Evolutionary conservation across 805 yeast species (phyloP), one percentile per base, ranked within the genome.

Genomic region (Ogataea trehaloabstinens): DNA sequence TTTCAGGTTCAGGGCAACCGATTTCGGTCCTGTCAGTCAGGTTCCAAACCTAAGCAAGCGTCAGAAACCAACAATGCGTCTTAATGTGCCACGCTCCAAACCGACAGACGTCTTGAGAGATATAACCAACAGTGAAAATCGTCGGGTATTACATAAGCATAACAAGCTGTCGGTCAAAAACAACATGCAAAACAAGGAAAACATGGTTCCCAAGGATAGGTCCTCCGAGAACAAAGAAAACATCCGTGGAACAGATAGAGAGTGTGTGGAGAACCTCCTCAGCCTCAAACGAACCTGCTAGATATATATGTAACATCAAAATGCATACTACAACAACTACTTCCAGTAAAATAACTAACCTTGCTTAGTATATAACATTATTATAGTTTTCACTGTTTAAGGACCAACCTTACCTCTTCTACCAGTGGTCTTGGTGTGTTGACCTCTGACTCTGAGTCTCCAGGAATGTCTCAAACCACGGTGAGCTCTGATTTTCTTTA

Each of bases 401-500:
- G 63, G 59, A 44, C 55, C 52, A 60, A 70, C 70, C 76, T 72
- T 75, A 64, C 82, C 82, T 67, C 95, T 90, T 81, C 99, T 89
- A 74, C 97, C 95, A 66, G 99, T 93, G 73, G 99, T 91, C 86
- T 93, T 93, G 84, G 99, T 93, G 82, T 93, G 99, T 82, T 93
- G 99, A 80, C 99, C 99, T 84, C 99, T 89, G 75, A 95, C 99
- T 82, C 93, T 93, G 73, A 93, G 80, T 73, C 97, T 97, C 98
- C 97, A 93, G 91, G 83, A 90, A 82, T 93, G 99, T 85, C 99
- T 89, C 76, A 93, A 85, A 91, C 99, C 99, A 78, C 98, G 83
- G 93, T 93, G 99, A 69, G 98, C 80, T 84, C 99, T 95, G 85
- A 95, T 93, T 80, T 93, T 93, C 95, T 95, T 95, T 76, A 93